Conservation (phyloP, 2,329 filamentous ascomycete species). For the Paracamarosporium sp. region DNA sequence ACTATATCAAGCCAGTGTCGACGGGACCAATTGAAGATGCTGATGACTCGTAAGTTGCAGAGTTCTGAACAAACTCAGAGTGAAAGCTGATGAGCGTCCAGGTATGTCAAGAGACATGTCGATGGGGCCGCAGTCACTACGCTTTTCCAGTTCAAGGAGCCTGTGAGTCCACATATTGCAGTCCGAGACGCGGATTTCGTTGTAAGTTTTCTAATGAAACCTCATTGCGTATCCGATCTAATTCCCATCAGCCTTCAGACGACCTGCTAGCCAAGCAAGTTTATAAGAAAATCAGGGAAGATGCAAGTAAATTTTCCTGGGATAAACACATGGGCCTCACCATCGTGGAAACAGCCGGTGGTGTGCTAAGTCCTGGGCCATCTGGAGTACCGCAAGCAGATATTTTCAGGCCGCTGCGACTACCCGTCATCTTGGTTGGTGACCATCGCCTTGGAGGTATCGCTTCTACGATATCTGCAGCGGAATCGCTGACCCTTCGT, state of each 20-base stretch:
- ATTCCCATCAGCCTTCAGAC: constrained; percentile 29
- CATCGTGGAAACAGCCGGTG: constrained; percentile 82
- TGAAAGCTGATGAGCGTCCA: constrained; percentile 35
- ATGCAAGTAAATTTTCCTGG: constrained; percentile 12
- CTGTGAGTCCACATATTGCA: constrained; percentile 80
- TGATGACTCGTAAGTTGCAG: constrained; percentile 66
- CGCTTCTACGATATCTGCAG: constrained; percentile 79
- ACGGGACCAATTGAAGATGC: constrained; percentile 74
- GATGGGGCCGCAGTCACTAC: constrained; percentile 62
- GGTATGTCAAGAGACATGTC: constrained; percentile 68
- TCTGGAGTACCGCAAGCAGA: constrained; percentile 80
- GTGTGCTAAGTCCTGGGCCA: constrained; percentile 79
- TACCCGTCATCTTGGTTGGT: constrained; percentile 76
- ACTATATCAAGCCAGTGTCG: constrained; percentile 82
- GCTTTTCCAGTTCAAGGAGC: constrained; percentile 74
- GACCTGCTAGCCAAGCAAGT: constrained; percentile 27
- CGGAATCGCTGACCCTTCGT: constrained; percentile 77
- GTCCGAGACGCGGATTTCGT: constrained; percentile 50
- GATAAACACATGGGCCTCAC: constrained; percentile 45
- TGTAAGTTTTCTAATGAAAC: constrained; percentile 19
- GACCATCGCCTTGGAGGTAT: constrained; percentile 81
- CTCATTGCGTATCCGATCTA: constrained; percentile 8
- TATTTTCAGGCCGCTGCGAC: constrained; percentile 74
- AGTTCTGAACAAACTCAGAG: not conserved
- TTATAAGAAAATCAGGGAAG: constrained; percentile 19